Evolutionary conservation across 192 early-diverging fungal species (phyloP), one percentile per base, ranked within the genome.

Genomic region (Backusella psychrophila): DNA sequence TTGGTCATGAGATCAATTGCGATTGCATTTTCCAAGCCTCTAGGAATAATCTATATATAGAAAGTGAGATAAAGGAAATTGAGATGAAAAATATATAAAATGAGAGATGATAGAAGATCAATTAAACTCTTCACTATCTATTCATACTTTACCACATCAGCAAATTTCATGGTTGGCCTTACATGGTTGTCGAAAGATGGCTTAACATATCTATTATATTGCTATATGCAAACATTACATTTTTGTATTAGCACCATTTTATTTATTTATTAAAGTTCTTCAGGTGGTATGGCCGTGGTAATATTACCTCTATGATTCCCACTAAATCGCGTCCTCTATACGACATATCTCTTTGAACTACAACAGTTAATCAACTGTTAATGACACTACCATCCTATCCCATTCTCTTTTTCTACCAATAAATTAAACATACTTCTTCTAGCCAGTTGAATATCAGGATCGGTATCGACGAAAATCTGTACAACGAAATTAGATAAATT

Each of bases 141-240:
- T 29, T 23, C 11, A 63, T 63, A 63, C 56, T 63, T 63, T 86
- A 91, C 91, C 69, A 95, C 87, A 82, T 99, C 97, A 34, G 97
- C 96, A 76, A 93, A 93, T 80, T 92, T 94, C 87, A 95, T 94
- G 7, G 96, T 99, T 9, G 96, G 96, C 41, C 92, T 89, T 69
- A 99, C 94, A 78, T 93, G 93, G 36, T 94, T 93, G 75, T 99
- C 97, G 82, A 90, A 97, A 6, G 96, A 89, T 0, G 96, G 95
- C 82, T 99, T 99, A 70, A 99, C 97, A 77, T 96, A 99, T 75
- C 90, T 88, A 69, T 88, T 82, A 84, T 99, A 99, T 87, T 97
- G 96, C 81, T 86, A 71, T 46, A 17, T 52, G 12, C 0, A 66
- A 44, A 19, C 4, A 19, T 35, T 49, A 72, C 15, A 8, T 23